These are phyloP conservation scores for Skeletonema costatum DNA, from an alignment of 108 stramenopile species.

Conservation along the genomic window DNA sequence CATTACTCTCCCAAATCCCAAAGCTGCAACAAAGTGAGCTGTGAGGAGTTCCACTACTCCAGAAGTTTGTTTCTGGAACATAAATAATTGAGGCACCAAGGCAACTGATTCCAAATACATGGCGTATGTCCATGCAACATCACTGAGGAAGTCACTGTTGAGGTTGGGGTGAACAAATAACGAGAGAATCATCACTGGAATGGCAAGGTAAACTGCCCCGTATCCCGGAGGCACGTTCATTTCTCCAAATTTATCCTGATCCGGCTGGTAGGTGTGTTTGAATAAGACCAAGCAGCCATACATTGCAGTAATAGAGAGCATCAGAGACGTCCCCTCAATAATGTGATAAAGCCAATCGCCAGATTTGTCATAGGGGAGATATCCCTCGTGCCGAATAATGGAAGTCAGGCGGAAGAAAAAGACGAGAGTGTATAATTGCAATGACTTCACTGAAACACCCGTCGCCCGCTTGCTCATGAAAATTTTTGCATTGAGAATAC, in stretches of 20 bases:
- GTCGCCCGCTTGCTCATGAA: constrained; percentile 83
- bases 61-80: constrained; percentile 95
- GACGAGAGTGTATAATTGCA: constrained; percentile 92
- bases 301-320: constrained; percentile 73
- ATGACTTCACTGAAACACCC: constrained; percentile 93
- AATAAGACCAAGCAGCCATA: constrained; percentile 84
- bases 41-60: constrained; percentile 86
- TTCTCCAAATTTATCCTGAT: constrained; percentile 93
- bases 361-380: constrained; percentile 98
- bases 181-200: constrained; percentile 90
- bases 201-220: constrained; percentile 85
- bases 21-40: constrained; percentile 92
- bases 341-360: constrained; percentile 98
- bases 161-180: constrained; percentile 90
- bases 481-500: constrained; percentile 92
- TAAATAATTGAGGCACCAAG: constrained; percentile 96
- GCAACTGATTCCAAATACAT: constrained; percentile 98
- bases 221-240: constrained; percentile 81
- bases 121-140: constrained; percentile 97
- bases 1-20: constrained; percentile 94
- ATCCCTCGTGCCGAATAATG: constrained; percentile 97
- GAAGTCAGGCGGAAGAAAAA: constrained; percentile 94
- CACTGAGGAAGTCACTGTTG: constrained; percentile 95
- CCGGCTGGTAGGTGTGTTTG: constrained; percentile 87
- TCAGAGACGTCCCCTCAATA: constrained; percentile 87